phyloP scores from a whole-genome alignment of 805 yeast species.

The Candida dajiaensis region DNA sequence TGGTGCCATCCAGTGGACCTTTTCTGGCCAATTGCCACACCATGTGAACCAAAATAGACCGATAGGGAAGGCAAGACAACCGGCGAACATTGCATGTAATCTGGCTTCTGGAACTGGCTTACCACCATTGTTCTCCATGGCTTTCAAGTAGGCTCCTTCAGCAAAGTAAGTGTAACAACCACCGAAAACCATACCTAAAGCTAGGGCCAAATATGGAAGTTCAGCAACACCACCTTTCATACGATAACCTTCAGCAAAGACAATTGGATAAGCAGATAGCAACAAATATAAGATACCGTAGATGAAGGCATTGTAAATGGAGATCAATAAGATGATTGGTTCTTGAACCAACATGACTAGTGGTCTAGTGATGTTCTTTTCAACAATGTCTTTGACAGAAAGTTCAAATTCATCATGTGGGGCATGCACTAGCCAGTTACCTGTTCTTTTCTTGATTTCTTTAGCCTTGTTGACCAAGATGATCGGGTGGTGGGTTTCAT shows the following conservation, averaged over 20 bases:
- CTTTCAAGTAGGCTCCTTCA: slow-evolving; percentile 48
- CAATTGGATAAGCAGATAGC: slow-evolving; percentile 70
- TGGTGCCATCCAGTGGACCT: slow-evolving; percentile 81
- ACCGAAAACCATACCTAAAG: slow-evolving; percentile 62
- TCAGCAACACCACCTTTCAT: slow-evolving; percentile 61
- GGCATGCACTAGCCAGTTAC: slow-evolving; percentile 80
- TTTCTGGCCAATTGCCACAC: slow-evolving; percentile 71
- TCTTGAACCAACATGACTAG: slow-evolving; percentile 59
- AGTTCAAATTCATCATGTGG: slow-evolving; percentile 63
- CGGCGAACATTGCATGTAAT: slow-evolving; percentile 68
- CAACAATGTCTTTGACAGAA: slow-evolving; percentile 50
- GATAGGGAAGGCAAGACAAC: slow-evolving; percentile 63
- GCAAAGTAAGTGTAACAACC: slow-evolving; percentile 42
- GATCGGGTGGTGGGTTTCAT: slow-evolving; percentile 71
- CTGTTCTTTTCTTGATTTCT: slow-evolving; percentile 56
- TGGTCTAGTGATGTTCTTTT: slow-evolving; percentile 64
- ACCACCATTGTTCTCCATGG: slow-evolving; percentile 47
- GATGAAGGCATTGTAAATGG: slow-evolving; percentile 70
- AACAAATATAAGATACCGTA: slow-evolving; percentile 75
- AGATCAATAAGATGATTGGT: slow-evolving; percentile 64
- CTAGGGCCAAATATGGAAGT: slow-evolving; percentile 74
- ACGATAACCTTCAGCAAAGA: slow-evolving; percentile 57
- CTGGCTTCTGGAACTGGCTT: slow-evolving; percentile 74
- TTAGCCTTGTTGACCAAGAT: slow-evolving; percentile 59
- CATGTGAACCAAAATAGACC: slow-evolving; percentile 87